Evolutionary conservation across 2,329 filamentous ascomycete species (phyloP).

Genomic region (Nemania diffusa): DNA sequence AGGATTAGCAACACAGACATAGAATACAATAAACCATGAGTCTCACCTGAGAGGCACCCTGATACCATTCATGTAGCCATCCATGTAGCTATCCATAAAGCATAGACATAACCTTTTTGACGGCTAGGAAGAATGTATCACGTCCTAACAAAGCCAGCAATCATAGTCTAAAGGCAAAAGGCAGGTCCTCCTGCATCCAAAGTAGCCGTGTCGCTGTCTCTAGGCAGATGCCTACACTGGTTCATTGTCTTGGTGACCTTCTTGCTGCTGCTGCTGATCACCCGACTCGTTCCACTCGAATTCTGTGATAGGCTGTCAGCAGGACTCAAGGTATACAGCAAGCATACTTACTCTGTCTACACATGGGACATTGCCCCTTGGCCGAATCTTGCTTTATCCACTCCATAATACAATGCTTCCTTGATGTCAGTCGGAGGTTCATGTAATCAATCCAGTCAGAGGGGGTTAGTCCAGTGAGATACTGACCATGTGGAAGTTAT

Average conservation of each 20-base stretch:
- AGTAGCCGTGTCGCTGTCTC: not conserved
- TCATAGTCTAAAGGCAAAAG: not conserved
- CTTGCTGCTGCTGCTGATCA: slow-evolving; percentile 39
- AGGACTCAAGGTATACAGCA: not conserved
- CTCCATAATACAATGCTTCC: slow-evolving; percentile 89
- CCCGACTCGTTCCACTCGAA: slow-evolving; percentile 48
- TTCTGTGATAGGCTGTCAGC: slow-evolving; percentile 39
- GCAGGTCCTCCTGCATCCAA: not conserved
- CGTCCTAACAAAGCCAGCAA: not conserved
- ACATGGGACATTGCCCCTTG: slow-evolving; percentile 97
- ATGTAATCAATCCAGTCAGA: not conserved
- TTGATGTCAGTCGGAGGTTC: slow-evolving; percentile 35
- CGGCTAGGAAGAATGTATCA: too few species aligned
- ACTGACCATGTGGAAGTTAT: slow-evolving; percentile 95
- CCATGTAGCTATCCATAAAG: too few species aligned
- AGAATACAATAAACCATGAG: not conserved
- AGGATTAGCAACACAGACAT: not conserved
- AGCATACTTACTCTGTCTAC: slow-evolving; percentile 78
- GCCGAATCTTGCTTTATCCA: slow-evolving; percentile 97
- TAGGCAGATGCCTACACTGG: slow-evolving; percentile 19
- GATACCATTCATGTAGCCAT: not conserved
- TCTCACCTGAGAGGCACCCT: not conserved
- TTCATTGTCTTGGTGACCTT: slow-evolving; percentile 32
- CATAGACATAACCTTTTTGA: not conserved
- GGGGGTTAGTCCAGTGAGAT: slow-evolving; percentile 57